A percentile compares a stretch with the other conserved stretches of the same genome.
Evolutionary conservation across 345 rosid genomes (phyloP).

Genomic region (Psidium friedrichsthalianum): DNA sequence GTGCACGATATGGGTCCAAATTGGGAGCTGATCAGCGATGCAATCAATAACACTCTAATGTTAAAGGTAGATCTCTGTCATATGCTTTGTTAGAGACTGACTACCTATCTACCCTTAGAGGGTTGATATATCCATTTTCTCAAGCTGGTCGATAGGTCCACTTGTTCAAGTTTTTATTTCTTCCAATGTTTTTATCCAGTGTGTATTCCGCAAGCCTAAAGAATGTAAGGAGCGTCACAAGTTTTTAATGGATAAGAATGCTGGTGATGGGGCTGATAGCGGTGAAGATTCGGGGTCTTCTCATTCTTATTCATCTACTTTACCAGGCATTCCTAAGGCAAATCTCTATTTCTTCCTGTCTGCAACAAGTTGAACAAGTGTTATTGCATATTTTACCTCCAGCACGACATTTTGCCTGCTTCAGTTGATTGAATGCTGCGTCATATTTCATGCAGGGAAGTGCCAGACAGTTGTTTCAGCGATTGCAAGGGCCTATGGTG

Average conservation of each 20-base stretch:
- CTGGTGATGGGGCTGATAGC: constrained; percentile 97
- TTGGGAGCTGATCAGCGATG: constrained; percentile 99
- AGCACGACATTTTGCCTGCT: background rate
- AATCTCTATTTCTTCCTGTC: constrained; percentile 2
- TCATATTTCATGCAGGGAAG: constrained; percentile 66
- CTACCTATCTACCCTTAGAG: background rate
- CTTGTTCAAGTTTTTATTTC: background rate
- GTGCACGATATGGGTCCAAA: constrained; percentile 99
- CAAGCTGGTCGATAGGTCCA: background rate
- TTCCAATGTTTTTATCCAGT: constrained; percentile 27
- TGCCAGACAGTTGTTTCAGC: constrained; percentile 96
- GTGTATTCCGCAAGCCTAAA: constrained; percentile 71
- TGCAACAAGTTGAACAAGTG: background rate
- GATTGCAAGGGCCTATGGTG: constrained; percentile 91
- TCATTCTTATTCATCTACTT: constrained; percentile 94
- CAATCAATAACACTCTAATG: constrained; percentile 74
- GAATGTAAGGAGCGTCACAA: constrained; percentile 99
- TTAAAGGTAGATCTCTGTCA: constrained; percentile 47
- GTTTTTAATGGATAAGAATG: constrained; percentile 71
- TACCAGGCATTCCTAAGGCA: constrained; percentile 99
- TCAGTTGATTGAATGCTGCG: background rate
- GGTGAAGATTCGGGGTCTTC: constrained; percentile 98
- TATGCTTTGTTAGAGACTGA: background rate
- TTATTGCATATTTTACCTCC: background rate
- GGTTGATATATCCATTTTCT: background rate